Percentiles rank a stretch among this genome's conserved stretches.
Evolutionary conservation across 257 asterid genomes (phyloP).

Genomic region (Vinca minor): DNA sequence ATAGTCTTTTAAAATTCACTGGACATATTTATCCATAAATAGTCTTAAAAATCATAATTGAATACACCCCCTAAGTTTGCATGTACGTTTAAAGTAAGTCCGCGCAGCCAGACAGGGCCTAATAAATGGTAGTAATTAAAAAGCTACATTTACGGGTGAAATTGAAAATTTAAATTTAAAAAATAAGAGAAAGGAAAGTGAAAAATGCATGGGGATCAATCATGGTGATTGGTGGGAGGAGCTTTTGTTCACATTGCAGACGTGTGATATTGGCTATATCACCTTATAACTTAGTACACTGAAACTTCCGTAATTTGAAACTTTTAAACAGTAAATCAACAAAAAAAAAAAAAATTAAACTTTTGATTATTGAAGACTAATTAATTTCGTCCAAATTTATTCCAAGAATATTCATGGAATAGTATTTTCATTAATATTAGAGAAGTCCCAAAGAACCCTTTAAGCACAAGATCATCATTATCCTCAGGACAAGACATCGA

Average conservation of each 20-base stretch:
- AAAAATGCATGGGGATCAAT: neutral
- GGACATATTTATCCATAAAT: no score
- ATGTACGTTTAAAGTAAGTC: no score
- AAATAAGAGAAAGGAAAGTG: neutral
- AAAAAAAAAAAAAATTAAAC: neutral
- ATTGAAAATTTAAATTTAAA: constrained; percentile 6
- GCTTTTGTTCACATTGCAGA: neutral
- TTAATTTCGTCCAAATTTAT: no score
- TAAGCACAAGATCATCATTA: neutral
- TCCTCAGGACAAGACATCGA: constrained; percentile 5
- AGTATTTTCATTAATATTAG: no score
- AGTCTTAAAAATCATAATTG: no score
- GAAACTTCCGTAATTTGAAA: neutral
- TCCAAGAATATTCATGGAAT: no score
- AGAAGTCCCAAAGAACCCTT: no score
- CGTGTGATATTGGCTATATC: neutral
- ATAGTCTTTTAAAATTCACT: no score
- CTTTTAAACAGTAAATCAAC: neutral
- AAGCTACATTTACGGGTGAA: neutral
- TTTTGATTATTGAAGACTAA: neutral
- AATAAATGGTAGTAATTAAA: constrained; percentile 16
- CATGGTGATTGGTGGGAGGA: constrained; percentile 5
- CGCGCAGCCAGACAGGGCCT: no score
- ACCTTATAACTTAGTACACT: neutral
- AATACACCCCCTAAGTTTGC: no score